Conservation (phyloP, 2,329 filamentous ascomycete genomes). For the Cladophialophora exuberans region DNA sequence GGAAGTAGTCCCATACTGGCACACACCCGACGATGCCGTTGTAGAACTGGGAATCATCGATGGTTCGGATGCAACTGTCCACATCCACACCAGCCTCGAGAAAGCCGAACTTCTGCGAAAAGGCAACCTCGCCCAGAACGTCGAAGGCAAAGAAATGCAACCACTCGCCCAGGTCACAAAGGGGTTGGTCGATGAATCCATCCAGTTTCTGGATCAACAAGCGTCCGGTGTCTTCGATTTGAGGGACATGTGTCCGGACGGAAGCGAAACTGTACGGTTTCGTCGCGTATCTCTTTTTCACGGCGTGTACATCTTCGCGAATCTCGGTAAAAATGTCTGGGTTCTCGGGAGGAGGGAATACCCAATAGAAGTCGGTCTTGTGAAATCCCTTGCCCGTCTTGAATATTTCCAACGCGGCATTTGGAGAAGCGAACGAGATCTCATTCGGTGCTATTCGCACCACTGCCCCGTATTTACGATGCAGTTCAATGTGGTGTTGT, state of each 20-base stretch:
- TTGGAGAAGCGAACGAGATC: constrained; percentile 52
- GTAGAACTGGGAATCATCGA: constrained; percentile 47
- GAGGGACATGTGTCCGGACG: constrained; percentile 34
- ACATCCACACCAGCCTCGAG: constrained; percentile 55
- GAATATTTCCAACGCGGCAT: constrained; percentile 51
- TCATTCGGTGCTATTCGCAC: constrained; percentile 56
- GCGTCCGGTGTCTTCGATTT: constrained; percentile 44
- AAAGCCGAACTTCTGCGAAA: constrained; percentile 55
- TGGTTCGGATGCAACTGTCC: constrained; percentile 56
- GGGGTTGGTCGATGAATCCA: constrained; percentile 41
- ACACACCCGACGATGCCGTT: constrained; percentile 37
- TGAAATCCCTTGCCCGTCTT: constrained; percentile 57
- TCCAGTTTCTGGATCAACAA: constrained; percentile 50
- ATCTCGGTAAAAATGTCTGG: constrained; percentile 63
- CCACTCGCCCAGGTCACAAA: constrained; percentile 50
- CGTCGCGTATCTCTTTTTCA: constrained; percentile 55
- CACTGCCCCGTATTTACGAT: constrained; percentile 48
- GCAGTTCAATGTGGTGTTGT: constrained; percentile 41
- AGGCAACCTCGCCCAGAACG: constrained; percentile 43
- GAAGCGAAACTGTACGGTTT: constrained; percentile 37
- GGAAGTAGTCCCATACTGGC: constrained; percentile 51
- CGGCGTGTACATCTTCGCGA: constrained; percentile 57
- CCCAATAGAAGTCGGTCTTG: constrained; percentile 58
- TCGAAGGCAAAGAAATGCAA: constrained; percentile 44
- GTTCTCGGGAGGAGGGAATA: constrained; percentile 61